Evolutionary conservation across 371 early-diverging fungal genomes (phyloP), one percentile per base, ranked within the genome.

Genomic region (Sporodiniella umbellata): DNA sequence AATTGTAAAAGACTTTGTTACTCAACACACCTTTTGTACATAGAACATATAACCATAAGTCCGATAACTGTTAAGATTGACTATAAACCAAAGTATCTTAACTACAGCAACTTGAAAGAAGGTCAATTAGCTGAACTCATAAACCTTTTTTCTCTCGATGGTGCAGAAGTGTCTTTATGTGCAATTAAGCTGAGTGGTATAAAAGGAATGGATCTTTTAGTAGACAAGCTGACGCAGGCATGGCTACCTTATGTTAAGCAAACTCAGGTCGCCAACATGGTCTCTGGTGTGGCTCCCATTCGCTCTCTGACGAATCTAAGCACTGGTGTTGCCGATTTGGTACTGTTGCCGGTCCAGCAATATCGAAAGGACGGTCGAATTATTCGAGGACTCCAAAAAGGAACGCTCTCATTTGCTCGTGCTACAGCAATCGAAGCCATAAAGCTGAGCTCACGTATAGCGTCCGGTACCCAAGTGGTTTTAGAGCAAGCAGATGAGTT

Each of bases 11-110:
- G 42, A 17, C 22, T 44, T 42, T 26, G 37, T 46, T 21, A 18
- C 14, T 35, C 35, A 22, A 19, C 23, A 33, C 31, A 17, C 4
- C 42, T n/a, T 30, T 43, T 38, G 37, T 15, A 15, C 30, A 7
- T 71, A 84, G 85, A 85, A 70, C 68, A 76, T 52, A 73, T 83
- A 22, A 83, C 84, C 33, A 76, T 97, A 19, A 66, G 81, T 4
- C 89, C 93, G 1, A 81, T 96, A 33, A 70, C 76, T 5, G 56
- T 96, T 49, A 93, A 90, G 54, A 77, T 98, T 38, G 99, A 98
- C 68, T 98, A 97, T 75, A 97, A 98, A 64, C 95, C 98, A 14
- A 94, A 96, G 57, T 86, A 88, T 18, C 77, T 95, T 31, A 92
- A 93, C 53, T 84, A 84, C 38, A 70, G 71, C 14, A 83, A 79